Evolutionary conservation across 805 yeast species (phyloP).

Genomic region (Saccharomycopsis fodiens): DNA sequence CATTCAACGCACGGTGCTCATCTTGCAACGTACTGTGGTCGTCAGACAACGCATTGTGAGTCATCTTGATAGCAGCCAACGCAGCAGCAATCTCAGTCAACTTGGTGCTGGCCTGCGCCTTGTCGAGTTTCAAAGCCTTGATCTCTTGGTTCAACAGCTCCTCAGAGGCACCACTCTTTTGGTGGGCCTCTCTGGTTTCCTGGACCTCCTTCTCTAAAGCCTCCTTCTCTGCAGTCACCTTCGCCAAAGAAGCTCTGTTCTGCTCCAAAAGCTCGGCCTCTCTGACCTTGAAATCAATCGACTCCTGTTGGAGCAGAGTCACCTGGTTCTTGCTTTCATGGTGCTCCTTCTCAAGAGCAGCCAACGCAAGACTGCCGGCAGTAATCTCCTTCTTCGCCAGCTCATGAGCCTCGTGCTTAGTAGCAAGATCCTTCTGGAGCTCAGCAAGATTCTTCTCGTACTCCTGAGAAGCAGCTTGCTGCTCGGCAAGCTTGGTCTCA

Average conservation of each 20-base stretch:
- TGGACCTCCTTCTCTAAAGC: constrained; percentile 1
- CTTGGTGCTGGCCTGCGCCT: constrained; percentile 11
- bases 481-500: constrained; percentile 17
- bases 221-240: not conserved
- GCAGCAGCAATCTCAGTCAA: constrained; percentile 16
- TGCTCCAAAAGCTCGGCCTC: constrained; percentile 9
- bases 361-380: not conserved
- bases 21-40: constrained; percentile 28
- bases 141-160: constrained; percentile 2
- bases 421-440: constrained; percentile 16
- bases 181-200: not conserved
- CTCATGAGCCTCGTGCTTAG: constrained; percentile 24
- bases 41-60: constrained; percentile 22
- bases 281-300: constrained; percentile 12
- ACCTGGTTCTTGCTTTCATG: not conserved
- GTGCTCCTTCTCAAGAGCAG: not conserved
- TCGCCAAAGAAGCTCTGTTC: not conserved
- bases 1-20: constrained; percentile 24
- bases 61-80: constrained; percentile 15
- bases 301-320: constrained; percentile 10
- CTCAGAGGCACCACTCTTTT: not conserved
- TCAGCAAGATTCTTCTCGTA: constrained; percentile 26
- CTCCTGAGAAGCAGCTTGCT: constrained; percentile 26
- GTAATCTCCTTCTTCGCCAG: constrained; percentile 27
- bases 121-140: constrained; percentile 3